Conservation (phyloP, 2,329 filamentous ascomycete genomes). For the Fonsecaea nubica region DNA sequence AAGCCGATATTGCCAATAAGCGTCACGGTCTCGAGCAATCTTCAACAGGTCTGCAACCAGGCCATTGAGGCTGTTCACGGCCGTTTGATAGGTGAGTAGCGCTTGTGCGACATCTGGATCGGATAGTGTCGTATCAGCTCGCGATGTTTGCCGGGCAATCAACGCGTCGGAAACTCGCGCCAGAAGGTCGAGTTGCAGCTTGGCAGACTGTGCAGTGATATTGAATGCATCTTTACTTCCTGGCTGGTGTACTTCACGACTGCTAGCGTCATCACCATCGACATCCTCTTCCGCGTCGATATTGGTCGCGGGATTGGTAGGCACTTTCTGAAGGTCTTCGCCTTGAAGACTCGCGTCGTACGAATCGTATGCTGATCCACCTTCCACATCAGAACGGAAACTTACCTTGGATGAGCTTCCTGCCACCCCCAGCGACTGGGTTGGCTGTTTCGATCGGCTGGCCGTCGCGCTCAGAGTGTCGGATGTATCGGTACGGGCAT, state of each 20-base stretch:
- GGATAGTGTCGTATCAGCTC: conserved; percentile 74
- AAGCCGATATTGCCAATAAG: conserved; percentile 94
- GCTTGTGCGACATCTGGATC: conserved; percentile 79
- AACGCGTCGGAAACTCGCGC: conserved; percentile 76
- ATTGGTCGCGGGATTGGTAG: conserved; percentile 57
- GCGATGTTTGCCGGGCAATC: conserved; percentile 58
- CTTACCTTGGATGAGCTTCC: conserved; percentile 55
- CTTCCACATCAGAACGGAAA: conserved; percentile 62
- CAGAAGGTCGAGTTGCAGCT: conserved; percentile 88
- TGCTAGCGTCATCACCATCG: conserved; percentile 83
- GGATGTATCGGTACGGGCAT: conserved; percentile 76
- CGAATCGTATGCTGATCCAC: conserved; percentile 58
- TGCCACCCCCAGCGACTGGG: conserved; percentile 45
- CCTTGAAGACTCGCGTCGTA: conserved; percentile 63
- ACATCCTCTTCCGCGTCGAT: conserved; percentile 69
- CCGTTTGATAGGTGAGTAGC: conserved; percentile 83
- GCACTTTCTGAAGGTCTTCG: conserved; percentile 56
- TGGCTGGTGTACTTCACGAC: conserved; percentile 70
- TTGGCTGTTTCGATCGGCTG: conserved; percentile 47
- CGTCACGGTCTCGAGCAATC: conserved; percentile 91
- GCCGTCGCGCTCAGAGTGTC: conserved; percentile 47
- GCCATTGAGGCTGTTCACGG: conserved; percentile 83
- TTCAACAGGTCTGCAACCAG: conserved; percentile 85
- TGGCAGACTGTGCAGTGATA: conserved; percentile 94
- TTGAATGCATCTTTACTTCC: conserved; percentile 92